Percentiles rank a stretch among this genome's conserved stretches.
Evolutionary conservation across 2,329 filamentous ascomycete genomes (phyloP).

Genomic region (Cladosporium phlei): DNA sequence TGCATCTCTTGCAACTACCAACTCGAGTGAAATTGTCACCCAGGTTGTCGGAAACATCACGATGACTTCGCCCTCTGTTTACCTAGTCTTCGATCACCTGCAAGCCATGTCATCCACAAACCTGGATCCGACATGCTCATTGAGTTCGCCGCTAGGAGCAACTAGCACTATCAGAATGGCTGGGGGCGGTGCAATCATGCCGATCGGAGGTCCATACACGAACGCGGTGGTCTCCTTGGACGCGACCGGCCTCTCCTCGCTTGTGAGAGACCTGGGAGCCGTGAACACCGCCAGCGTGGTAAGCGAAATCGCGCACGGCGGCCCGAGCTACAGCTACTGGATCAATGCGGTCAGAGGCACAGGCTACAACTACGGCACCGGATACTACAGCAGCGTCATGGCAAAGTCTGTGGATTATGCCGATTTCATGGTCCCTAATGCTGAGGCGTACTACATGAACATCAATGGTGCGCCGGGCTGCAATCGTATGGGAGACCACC

Average conservation of each 20-base stretch:
- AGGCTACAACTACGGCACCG: not conserved
- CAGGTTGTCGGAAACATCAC: conserved; percentile 5
- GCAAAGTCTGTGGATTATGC: not conserved
- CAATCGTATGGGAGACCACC: conserved; percentile 9
- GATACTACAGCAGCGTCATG: not conserved
- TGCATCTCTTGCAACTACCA: not conserved
- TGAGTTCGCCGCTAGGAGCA: conserved; percentile 1
- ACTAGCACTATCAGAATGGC: not conserved
- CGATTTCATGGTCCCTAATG: not conserved
- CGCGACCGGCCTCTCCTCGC: not conserved
- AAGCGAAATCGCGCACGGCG: conserved; percentile 10
- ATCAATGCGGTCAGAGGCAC: not conserved
- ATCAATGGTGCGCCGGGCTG: conserved; percentile 11
- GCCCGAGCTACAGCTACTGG: conserved; percentile 7
- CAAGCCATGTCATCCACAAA: not conserved
- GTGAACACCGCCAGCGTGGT: conserved; percentile 12
- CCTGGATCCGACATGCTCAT: not conserved
- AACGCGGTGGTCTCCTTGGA: conserved; percentile 9
- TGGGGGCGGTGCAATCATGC: not conserved
- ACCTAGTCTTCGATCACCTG: conserved; percentile 8
- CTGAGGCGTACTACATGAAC: conserved; percentile 10
- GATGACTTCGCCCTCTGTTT: conserved; percentile 11
- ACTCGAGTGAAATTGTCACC: not conserved
- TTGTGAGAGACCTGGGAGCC: conserved; percentile 10
- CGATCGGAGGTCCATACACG: not conserved